Base-by-base conservation (phyloP, 106 monocot species). In the Apostasia shenzhenica region DNA sequence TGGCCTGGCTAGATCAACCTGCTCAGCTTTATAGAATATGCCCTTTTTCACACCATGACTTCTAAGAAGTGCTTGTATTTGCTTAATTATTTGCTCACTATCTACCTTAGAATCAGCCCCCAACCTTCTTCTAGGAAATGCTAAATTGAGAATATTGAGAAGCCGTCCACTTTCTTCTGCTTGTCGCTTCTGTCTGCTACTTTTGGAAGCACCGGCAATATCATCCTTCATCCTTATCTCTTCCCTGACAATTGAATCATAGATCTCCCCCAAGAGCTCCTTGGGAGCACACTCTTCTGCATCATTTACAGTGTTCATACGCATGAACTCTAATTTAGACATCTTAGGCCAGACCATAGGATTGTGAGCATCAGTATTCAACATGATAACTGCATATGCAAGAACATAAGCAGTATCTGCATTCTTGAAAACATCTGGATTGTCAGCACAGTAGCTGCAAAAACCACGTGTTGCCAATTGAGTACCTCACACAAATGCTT, bases 311-410 rank as follows among this genome's bases (percentile, higher is more conserved):
- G 87, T 75, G 62, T 89, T 99, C 85, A 93, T 82, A 53, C 87
- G 90, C 66, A 99, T 51, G 46, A 99, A 99, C 63, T 99, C 99
- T 58, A 83, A 75, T 71, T 93, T 99, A 44, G 99, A 85, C 99
- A 99, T 99, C 75, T 99, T 99, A 52, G 92, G 87, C 89, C 81
- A 93, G 39, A 99, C 89, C 90, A 93, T 90, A 56, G 87, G 92
- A 74, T 93, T 99, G 63, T 99, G 93, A 41, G 99, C 99, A 81
- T 99, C 99, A 53, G 99, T 93, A 78, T 99, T 99, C 72, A 99
- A 76, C 93, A 99, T 88, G 59, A 99, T 93, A 59, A 89, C 92
- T 47, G 99, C 84, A 83, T 99, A 99, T 60, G 99, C 92, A 66
- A 99, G 85, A 80, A 93, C 82, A 83, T 99, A 99, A 11, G 93